Conservation (phyloP, 805 yeast species). For the Teunomyces panamensis region DNA sequence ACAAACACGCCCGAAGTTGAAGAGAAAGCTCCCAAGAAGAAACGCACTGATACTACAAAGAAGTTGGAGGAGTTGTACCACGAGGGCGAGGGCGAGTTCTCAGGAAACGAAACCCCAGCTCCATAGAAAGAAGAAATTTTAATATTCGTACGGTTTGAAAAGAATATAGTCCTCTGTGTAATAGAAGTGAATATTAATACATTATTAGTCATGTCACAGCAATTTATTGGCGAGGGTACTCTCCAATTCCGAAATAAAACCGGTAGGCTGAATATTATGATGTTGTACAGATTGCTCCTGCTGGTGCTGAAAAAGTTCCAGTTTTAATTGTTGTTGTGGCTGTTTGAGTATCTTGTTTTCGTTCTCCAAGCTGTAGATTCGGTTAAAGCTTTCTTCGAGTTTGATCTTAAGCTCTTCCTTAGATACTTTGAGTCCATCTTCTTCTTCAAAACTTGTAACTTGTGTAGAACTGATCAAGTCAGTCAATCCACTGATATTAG, state of each 20-base stretch:
- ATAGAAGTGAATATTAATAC: constrained; percentile 2
- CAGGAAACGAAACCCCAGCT: constrained; percentile 28
- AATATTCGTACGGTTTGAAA: not conserved
- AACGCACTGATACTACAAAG: constrained; percentile 11
- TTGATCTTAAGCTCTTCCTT: constrained; percentile 32
- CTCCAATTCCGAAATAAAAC: constrained; percentile 1
- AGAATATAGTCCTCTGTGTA: not conserved
- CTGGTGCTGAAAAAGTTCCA: not conserved
- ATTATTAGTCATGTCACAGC: not conserved
- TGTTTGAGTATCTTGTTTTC: constrained; percentile 23
- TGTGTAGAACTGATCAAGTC: constrained; percentile 47
- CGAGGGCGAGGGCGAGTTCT: constrained; percentile 46
- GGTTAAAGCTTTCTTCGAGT: constrained; percentile 38
- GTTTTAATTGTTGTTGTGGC: not conserved
- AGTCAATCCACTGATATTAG: constrained; percentile 45
- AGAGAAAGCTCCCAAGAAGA: constrained; percentile 7
- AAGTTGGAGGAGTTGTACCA: constrained; percentile 14
- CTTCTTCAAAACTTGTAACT: constrained; percentile 36
- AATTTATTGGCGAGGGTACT: not conserved
- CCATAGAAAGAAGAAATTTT: not conserved
- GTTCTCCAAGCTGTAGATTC: constrained; percentile 32
- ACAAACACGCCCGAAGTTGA: constrained; percentile 12
- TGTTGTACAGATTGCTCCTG: not conserved
- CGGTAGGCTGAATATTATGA: not conserved
- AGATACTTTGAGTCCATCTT: constrained; percentile 36